phyloP scores from a whole-genome alignment of 768 basidiomycete genomes.

The Hortiboletus flavorubellus region DNA sequence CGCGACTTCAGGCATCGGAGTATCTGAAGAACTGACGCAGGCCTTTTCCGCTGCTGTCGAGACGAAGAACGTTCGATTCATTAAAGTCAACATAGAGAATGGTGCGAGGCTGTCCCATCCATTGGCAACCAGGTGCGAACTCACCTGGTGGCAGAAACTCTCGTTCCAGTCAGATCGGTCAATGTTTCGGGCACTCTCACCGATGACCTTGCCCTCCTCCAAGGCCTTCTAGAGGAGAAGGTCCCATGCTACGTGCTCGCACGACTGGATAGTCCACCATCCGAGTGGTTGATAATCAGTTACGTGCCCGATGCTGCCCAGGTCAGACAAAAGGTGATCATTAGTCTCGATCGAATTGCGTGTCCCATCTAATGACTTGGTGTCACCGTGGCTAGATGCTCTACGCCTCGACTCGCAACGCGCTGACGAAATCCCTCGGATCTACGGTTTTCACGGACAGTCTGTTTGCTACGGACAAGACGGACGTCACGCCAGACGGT shows the following conservation, averaged over 20 bases:
- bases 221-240: constrained; percentile 54
- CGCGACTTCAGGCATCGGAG: constrained; percentile 66
- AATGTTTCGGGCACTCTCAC: constrained; percentile 49
- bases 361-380: background rate
- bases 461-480: constrained; percentile 75
- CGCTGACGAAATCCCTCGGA: constrained; percentile 70
- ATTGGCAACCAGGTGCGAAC: constrained; percentile 6
- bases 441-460: constrained; percentile 67
- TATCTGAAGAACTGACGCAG: constrained; percentile 54
- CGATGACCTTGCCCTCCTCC: constrained; percentile 59
- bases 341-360: constrained; percentile 5
- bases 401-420: constrained; percentile 74
- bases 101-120: constrained; percentile 44
- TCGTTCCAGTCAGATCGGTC: constrained; percentile 57
- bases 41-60: constrained; percentile 58
- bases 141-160: constrained; percentile 51
- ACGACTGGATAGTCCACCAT: constrained; percentile 53
- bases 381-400: constrained; percentile 58
- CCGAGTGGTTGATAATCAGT: constrained; percentile 70
- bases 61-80: constrained; percentile 55
- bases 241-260: constrained; percentile 75
- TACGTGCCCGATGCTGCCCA: constrained; percentile 83
- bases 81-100: constrained; percentile 74
- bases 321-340: constrained; percentile 72
- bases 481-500: constrained; percentile 61